Evolutionary conservation across 2,329 filamentous ascomycete species (phyloP).

Genomic region (Zymoseptoria tritici): DNA sequence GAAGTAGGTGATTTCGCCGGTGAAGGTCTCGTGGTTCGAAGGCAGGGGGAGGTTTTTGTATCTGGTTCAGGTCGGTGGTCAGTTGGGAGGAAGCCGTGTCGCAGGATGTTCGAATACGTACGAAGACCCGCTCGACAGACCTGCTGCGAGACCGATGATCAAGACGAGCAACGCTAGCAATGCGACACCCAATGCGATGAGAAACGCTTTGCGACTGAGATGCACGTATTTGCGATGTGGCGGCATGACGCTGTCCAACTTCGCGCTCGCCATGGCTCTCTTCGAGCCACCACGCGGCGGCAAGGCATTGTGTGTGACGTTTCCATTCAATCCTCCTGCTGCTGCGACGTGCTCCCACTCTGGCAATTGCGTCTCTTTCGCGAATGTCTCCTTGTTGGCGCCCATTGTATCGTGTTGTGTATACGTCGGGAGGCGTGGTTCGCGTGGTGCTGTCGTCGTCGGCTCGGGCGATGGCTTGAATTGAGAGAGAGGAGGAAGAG

Average conservation of each 20-base stretch:
- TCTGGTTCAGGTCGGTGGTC: conserved; percentile 8
- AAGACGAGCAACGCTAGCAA: conserved; percentile 32
- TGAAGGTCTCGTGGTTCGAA: conserved; percentile 45
- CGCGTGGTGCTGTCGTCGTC: not conserved
- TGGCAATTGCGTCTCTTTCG: conserved; percentile 14
- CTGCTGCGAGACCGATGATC: conserved; percentile 37
- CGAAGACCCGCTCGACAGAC: conserved; percentile 17
- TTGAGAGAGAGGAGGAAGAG: not conserved
- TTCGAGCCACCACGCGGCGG: not conserved
- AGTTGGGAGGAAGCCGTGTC: not conserved
- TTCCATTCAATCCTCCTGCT: not conserved
- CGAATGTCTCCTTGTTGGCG: not conserved
- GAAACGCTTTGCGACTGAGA: conserved; percentile 32
- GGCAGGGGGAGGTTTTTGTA: conserved; percentile 45
- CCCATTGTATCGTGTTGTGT: not conserved
- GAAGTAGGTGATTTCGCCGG: conserved; percentile 65
- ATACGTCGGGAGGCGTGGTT: not conserved
- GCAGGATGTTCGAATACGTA: not conserved
- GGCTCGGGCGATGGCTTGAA: not conserved
- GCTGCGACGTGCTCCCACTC: conserved; percentile 19
- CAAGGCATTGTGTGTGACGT: not conserved
- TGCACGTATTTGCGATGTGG: conserved; percentile 35
- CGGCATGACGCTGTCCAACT: conserved; percentile 32
- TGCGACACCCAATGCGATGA: conserved; percentile 28
- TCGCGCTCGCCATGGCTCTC: not conserved